Conservation (phyloP, 306 rosid genomes). For the Lathyrus sativus region DNA sequence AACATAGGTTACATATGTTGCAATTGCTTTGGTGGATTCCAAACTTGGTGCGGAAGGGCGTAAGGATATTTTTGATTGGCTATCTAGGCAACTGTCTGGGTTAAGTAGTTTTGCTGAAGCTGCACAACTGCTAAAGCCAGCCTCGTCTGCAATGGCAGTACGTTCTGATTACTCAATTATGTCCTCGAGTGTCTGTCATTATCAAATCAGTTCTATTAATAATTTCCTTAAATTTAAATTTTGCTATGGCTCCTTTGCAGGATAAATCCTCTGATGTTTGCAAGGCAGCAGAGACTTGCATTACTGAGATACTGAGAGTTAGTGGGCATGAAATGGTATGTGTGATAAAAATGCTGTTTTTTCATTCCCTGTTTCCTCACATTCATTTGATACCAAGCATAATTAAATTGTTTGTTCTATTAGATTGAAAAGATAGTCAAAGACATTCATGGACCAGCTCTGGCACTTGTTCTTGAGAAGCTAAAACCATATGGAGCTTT, state of each 20-base stretch:
- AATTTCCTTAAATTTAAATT: conserved; percentile 28
- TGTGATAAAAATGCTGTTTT: conserved; percentile 9
- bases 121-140: conserved; percentile 83
- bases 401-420: conserved; percentile 34
- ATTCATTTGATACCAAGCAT: conserved; percentile 27
- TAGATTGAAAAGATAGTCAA: conserved; percentile 78
- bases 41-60: conserved; percentile 99
- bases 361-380: conserved; percentile 21
- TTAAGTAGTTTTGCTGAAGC: conserved; percentile 78
- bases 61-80: conserved; percentile 96
- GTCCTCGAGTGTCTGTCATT: background rate
- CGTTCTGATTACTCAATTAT: conserved; percentile 23
- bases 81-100: conserved; percentile 84
- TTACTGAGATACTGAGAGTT: conserved; percentile 85
- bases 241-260: conserved; percentile 46
- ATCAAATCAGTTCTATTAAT: conserved; percentile 6
- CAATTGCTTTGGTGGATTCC: conserved; percentile 70
- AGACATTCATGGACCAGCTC: conserved; percentile 88
- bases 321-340: conserved; percentile 79
- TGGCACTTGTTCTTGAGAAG: conserved; percentile 73
- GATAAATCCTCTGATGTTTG: conserved; percentile 99
- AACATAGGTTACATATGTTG: conserved; percentile 76
- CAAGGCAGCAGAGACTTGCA: conserved; percentile 90
- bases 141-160: conserved; percentile 91
- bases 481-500: conserved; percentile 61